Base-by-base conservation (phyloP, 306 rosid species). In the Adenanthera pavonina region DNA sequence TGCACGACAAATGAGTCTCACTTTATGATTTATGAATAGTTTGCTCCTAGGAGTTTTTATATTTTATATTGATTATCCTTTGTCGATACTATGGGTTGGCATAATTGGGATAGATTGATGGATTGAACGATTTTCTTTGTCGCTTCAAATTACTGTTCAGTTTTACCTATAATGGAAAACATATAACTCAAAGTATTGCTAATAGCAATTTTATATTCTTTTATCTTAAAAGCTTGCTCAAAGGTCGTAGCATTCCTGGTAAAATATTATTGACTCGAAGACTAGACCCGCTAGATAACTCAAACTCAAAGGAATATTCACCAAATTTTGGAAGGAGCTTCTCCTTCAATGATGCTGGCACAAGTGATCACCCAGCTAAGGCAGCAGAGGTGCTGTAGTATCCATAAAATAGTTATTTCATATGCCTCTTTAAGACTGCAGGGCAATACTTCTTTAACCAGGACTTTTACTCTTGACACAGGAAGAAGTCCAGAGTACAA, bases 181-280 rank as follows among this genome's bases (percentile, higher is more conserved):
- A 48, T 65, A 48, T 13, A 76, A 60, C 49, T 76, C 41, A 54
- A 57, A 19, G 16, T 47, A 15, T 15, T 11, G 69, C 49, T 71
- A 10, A 43, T 51, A 30, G 43, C 54, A 60, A 70, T 60, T 70
- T 47, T 19, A n/a, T 82, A 20, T 44, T 82, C 17, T 40, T 43
- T 61, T 2, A 66, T 74, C 35, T 54, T 75, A n/a, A 19, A 81
- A 93, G 97, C 88, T 85, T 93, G 78, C 94, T 83, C 73, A 91
- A 93, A 85, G 97, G 97, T 77, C 94, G 94, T 34, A 86, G 92
- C 68, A 91, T 93, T 64, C 97, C 97, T 0, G 97, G 97, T 54
- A 93, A 93, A 85, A 88, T 91, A 48, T 80, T 93, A 57, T 85
- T 93, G 82, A 89, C 94, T 75, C 89, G 89, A 83, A 83, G 90